Evolutionary conservation across 75 land plant genomes (phyloP), one percentile per base, ranked within the genome.

Genomic region (Picea sitchensis): DNA sequence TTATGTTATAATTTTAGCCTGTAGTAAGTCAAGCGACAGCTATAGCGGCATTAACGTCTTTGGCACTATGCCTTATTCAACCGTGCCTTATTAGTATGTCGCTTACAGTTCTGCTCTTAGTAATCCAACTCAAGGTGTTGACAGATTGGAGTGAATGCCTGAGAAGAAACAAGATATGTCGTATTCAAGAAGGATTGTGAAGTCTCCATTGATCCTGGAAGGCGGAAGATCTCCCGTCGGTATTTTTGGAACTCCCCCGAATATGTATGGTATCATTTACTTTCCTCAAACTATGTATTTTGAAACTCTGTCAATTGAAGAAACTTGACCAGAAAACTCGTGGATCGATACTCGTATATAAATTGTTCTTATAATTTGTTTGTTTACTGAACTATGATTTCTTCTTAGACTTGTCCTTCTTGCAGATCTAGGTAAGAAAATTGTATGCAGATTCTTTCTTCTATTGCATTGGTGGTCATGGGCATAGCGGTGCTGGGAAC

Each of bases 1-100:
- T 20, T 90, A 90, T 23, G 76, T 23, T 21, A 58, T 73, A 32
- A 90, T 90, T 82, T 81, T 88, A 60, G 59, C 63, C 15, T 88
- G 92, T 76, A 80, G 78, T 34, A 83, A 64, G 71, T 90, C 89
- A 47, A 78, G 83, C 76, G 75, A 77, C 26, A 73, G 63, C 59
- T 78, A 85, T 63, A 83, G 87, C 54, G 75, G 56, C 23, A 65
- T 44, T 54, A 80, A 80, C 72, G 59, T 61, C 79, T 59, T 64
- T 57, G 84, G 87, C 36, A 8, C 41, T 47, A 20, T 81, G 72
- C 76, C 90, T 64, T 84, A 75, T 14, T 65, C 84, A 17, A 69
- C 18, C 31, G 90, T 65, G 1, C 80, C 80, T 60, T 76, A 81
- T 57, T 85, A 86, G 23, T 75, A 65, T 57, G 68, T 65, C 21